Evolutionary conservation across 495 filamentous ascomycete genomes (phyloP).

Genomic region (Penicillium desertorum): DNA sequence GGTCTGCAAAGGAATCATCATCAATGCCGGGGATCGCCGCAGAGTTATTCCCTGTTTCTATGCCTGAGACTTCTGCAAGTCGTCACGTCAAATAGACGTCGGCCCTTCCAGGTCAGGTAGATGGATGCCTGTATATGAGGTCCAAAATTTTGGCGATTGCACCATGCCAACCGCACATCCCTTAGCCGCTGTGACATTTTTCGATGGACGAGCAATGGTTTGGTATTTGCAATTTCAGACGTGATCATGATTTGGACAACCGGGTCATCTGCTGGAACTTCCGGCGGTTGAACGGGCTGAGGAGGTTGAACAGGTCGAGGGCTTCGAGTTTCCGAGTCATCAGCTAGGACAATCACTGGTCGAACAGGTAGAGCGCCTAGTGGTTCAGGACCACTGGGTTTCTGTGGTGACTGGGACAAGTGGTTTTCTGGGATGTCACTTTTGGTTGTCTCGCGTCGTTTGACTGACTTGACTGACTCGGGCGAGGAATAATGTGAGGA

Average conservation of each 20-base stretch:
- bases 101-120: slow-evolving; percentile 77
- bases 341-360: background rate
- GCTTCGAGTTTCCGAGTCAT: background rate
- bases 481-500: background rate
- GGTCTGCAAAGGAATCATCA: slow-evolving; percentile 31
- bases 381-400: background rate
- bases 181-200: slow-evolving; percentile 63
- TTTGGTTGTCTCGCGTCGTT: background rate
- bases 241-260: slow-evolving; percentile 71
- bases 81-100: slow-evolving; percentile 68
- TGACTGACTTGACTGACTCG: background rate
- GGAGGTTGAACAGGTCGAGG: slow-evolving; percentile 1
- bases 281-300: background rate
- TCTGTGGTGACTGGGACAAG: background rate
- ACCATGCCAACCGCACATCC: slow-evolving; percentile 69
- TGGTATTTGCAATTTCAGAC: slow-evolving; percentile 60
- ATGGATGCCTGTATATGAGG: slow-evolving; percentile 49
- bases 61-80: slow-evolving; percentile 66
- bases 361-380: background rate
- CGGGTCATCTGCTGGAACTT: slow-evolving; percentile 30
- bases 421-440: background rate
- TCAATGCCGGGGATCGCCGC: slow-evolving; percentile 29
- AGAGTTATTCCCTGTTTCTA: slow-evolving; percentile 42
- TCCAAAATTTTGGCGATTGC: slow-evolving; percentile 54
- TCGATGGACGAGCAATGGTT: slow-evolving; percentile 64